Conservation (phyloP, 1,284 basidiomycete genomes). For the Gomphus sp. region DNA sequence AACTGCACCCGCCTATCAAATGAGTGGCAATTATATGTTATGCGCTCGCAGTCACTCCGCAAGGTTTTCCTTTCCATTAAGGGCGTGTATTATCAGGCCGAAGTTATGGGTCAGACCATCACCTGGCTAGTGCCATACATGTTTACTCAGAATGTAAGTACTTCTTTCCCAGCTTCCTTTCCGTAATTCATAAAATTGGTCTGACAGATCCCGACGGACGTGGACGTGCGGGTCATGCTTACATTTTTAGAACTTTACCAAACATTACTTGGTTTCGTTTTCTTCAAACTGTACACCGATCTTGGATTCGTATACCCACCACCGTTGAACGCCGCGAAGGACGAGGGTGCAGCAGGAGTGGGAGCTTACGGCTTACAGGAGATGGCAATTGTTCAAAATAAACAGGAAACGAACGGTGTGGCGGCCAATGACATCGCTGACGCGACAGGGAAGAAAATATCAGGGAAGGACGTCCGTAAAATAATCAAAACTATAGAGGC, state of each 20-base stretch:
- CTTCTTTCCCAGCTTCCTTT: neutral
- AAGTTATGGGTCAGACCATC: conserved; percentile 85
- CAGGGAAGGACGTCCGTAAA: conserved; percentile 62
- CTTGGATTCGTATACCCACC: conserved; percentile 92
- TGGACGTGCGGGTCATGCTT: conserved; percentile 97
- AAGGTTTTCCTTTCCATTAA: conserved; percentile 98
- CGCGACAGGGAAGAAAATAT: conserved; percentile 47
- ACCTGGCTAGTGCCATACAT: conserved; percentile 98
- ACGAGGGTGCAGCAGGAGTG: conserved; percentile 84
- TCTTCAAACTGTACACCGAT: conserved; percentile 98
- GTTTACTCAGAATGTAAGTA: conserved; percentile 87
- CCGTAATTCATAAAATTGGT: neutral
- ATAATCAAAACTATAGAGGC: conserved; percentile 58
- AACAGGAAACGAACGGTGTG: conserved; percentile 27
- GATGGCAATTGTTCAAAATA: conserved; percentile 23
- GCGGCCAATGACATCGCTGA: conserved; percentile 24
- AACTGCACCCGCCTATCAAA: conserved; percentile 86
- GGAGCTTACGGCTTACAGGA: conserved; percentile 80
- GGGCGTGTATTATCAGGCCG: conserved; percentile 97
- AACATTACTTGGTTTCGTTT: conserved; percentile 90
- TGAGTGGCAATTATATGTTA: conserved; percentile 94
- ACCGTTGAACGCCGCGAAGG: conserved; percentile 75
- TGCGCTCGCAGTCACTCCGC: conserved; percentile 79
- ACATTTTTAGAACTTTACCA: conserved; percentile 99
- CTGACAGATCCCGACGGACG: conserved; percentile 85